These are phyloP conservation scores for Stropharia rugosoannulata DNA, from an alignment of 768 basidiomycete genomes.

Conservation along the genomic window DNA sequence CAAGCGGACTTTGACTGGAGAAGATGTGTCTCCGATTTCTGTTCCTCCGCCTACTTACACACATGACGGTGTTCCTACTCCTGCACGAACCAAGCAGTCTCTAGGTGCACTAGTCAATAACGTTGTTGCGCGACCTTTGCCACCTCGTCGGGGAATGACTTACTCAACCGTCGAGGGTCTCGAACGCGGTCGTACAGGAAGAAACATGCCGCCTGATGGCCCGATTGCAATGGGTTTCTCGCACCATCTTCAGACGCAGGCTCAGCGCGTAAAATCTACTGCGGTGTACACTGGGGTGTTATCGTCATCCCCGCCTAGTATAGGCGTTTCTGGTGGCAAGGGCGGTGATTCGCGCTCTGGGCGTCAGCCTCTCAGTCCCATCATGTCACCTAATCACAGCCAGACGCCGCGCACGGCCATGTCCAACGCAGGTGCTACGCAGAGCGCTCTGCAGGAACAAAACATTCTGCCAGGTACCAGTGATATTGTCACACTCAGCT, in stretches of 20 bases:
- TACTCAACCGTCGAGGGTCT: slow-evolving; percentile 21
- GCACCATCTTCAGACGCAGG: slow-evolving; percentile 24
- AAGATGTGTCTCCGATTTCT: slow-evolving; percentile 5
- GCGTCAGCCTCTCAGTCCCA: slow-evolving; percentile 6
- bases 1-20: slow-evolving; percentile 15
- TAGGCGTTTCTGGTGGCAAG: background rate
- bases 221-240: slow-evolving; percentile 18
- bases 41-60: slow-evolving; percentile 12
- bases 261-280: slow-evolving; percentile 5
- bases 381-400: background rate
- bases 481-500: slow-evolving; percentile 6
- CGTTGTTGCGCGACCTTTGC: slow-evolving; percentile 29
- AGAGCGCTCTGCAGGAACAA: background rate
- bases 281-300: slow-evolving; percentile 7
- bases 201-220: background rate
- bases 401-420: background rate
- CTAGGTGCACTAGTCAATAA: slow-evolving; percentile 15
- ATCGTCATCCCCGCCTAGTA: slow-evolving; percentile 6
- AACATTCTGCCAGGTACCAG: background rate
- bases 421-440: background rate
- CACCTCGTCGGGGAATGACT: slow-evolving; percentile 38
- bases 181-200: slow-evolving; percentile 4
- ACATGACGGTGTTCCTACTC: background rate
- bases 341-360: background rate
- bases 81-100: slow-evolving; percentile 21